Evolutionary conservation across 352 stramenopile genomes (phyloP).

Genomic region (Achlya hypogyna): DNA sequence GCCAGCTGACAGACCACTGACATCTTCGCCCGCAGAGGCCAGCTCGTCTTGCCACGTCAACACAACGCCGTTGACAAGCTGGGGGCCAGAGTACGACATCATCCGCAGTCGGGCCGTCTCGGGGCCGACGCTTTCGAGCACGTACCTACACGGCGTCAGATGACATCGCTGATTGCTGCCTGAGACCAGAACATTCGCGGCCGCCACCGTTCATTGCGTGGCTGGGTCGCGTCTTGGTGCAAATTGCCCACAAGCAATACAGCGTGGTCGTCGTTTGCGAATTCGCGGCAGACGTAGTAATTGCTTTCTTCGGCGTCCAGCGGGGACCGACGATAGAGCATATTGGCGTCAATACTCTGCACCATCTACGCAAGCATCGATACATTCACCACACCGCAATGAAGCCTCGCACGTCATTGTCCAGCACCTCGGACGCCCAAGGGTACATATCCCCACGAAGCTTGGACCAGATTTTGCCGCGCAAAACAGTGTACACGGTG

Average conservation of each 20-base stretch:
- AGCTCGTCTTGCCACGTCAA: too few species aligned
- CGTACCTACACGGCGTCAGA: too few species aligned
- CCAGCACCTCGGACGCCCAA: background rate
- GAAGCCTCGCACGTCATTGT: background rate
- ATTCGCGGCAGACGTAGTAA: background rate
- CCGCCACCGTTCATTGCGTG: background rate
- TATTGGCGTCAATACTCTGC: background rate
- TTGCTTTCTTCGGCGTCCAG: background rate
- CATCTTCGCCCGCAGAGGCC: too few species aligned
- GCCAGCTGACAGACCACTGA: too few species aligned
- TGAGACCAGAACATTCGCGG: constrained; percentile 1
- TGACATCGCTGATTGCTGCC: too few species aligned
- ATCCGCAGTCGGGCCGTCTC: too few species aligned
- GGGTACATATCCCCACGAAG: background rate
- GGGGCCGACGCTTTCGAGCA: too few species aligned
- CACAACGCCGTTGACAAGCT: too few species aligned
- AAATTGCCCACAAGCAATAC: background rate
- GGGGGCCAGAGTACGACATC: too few species aligned
- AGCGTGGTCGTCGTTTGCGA: background rate
- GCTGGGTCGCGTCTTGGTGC: background rate
- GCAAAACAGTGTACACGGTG: background rate
- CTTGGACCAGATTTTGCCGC: background rate
- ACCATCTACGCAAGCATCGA: background rate
- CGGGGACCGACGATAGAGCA: background rate
- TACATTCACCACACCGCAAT: background rate